Base-by-base conservation (phyloP, 805 yeast genomes). In the Nakazawaea ambrosiae region DNA sequence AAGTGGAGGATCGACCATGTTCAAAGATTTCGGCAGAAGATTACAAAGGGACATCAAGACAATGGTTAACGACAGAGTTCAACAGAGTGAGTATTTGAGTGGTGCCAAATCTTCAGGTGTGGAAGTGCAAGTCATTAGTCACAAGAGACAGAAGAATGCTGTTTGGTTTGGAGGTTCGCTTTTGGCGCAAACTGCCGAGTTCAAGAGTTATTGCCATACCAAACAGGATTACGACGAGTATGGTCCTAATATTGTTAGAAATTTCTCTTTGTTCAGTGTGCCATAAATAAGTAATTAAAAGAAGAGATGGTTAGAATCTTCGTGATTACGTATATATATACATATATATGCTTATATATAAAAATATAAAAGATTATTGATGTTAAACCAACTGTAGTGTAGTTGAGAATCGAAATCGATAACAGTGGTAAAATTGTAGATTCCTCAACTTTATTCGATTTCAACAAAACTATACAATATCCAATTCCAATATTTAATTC, bases 91-190 rank as follows among this genome's bases (percentile, higher is more conserved):
- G 63, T 67, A 68, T 50, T 65, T 80, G 43, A 77, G 88, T 51
- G 81, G 81, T 39, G 72, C 76, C 29, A 83, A 78, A 56, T 80
- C 94, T 19, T 82, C 94, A 22, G 99, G 99, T 58, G 94, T 92
- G 36, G 95, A 88, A 40, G 99, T 92, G 40, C 94, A 86, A 64
- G 99, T 92, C 44, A 89, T 92, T 48, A 78, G 95, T 20, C 99
- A 92, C 66, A 88, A 90, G 68, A 84, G 92, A 64, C 99, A 92
- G 68, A 77, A 96, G 60, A 87, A 92, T 55, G 99, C 99, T 3
- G 99, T 92, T 42, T 92, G 99, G 99, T 92, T 90, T 58, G 99
- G 99, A 50, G 99, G 99, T 49, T 84, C 95, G 16, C 67, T 92
- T 49, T 71, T 92, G 56, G 97, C 99, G 1, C 97, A 90, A 66